Percentiles rank a stretch among this genome's conserved stretches.
Conservation (phyloP, 768 basidiomycete species). For the Pholiota conissans region DNA sequence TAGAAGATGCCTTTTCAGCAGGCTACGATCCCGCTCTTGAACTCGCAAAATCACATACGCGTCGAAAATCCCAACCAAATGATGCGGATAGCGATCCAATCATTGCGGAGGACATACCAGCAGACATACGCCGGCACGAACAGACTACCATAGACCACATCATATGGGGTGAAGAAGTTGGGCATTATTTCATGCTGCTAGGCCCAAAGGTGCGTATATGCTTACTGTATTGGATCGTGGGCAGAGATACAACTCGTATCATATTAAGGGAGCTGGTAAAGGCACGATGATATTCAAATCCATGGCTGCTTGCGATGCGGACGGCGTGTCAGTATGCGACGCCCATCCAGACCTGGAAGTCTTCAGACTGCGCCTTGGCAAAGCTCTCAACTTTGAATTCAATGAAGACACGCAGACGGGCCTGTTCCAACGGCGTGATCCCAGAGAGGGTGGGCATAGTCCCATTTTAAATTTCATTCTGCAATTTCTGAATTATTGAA, state of each 20-base stretch:
- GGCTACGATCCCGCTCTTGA: constrained; percentile 87
- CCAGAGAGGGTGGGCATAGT: constrained; percentile 60
- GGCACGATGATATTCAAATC: constrained; percentile 83
- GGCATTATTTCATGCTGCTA: constrained; percentile 75
- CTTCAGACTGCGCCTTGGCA: constrained; percentile 82
- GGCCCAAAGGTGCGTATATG: constrained; percentile 63
- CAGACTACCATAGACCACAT: constrained; percentile 78
- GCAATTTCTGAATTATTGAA: not conserved
- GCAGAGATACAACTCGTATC: not conserved
- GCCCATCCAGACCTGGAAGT: constrained; percentile 88
- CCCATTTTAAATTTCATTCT: not conserved
- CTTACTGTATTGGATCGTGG: not conserved
- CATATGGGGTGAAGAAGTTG: constrained; percentile 68
- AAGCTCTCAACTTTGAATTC: constrained; percentile 84
- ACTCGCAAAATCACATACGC: constrained; percentile 52
- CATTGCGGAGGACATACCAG: constrained; percentile 34
- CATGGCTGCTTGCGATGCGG: constrained; percentile 71
- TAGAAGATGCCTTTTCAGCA: constrained; percentile 72
- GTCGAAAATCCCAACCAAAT: constrained; percentile 27
- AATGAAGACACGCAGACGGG: constrained; percentile 81
- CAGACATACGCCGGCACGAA: constrained; percentile 70
- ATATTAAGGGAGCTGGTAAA: constrained; percentile 70
- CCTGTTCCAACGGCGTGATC: constrained; percentile 81
- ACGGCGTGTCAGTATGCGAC: constrained; percentile 73
- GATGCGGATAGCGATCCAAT: constrained; percentile 26